These are phyloP conservation scores for Panaeolus cyanescens DNA, from an alignment of 768 basidiomycete species.

Conservation along the genomic window DNA sequence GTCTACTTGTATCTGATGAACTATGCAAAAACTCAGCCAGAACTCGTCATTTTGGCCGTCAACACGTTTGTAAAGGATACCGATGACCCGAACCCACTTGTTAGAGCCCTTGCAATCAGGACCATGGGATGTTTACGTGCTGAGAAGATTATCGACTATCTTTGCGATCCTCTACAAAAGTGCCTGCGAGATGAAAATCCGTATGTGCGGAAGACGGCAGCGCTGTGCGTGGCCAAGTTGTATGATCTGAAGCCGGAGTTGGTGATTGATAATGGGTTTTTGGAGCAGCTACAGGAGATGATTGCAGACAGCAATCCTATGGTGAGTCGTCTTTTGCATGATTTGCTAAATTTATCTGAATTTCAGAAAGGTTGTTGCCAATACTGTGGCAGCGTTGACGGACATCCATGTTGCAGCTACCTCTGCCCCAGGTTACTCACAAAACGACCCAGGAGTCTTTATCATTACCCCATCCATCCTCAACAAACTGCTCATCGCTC, in stretches of 20 bases:
- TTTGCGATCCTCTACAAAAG: constrained; percentile 93
- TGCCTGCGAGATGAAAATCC: constrained; percentile 95
- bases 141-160: constrained; percentile 99
- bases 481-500: constrained; percentile 88
- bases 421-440: constrained; percentile 53
- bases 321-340: constrained; percentile 49
- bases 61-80: constrained; percentile 99
- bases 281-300: constrained; percentile 89
- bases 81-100: constrained; percentile 94
- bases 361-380: constrained; percentile 85
- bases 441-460: constrained; percentile 72
- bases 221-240: constrained; percentile 94
- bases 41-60: constrained; percentile 97
- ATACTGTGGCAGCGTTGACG: constrained; percentile 89
- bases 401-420: constrained; percentile 85
- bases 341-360: constrained; percentile 1
- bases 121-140: constrained; percentile 98
- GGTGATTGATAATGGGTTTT: constrained; percentile 92
- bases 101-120: constrained; percentile 93
- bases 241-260: constrained; percentile 97
- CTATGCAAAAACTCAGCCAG: constrained; percentile 98
- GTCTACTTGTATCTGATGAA: constrained; percentile 99
- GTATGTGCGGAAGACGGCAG: constrained; percentile 98
- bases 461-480: constrained; percentile 81
- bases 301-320: constrained; percentile 96